Evolutionary conservation across 2,329 filamentous ascomycete species (phyloP).

Genomic region (Fusarium musae): DNA sequence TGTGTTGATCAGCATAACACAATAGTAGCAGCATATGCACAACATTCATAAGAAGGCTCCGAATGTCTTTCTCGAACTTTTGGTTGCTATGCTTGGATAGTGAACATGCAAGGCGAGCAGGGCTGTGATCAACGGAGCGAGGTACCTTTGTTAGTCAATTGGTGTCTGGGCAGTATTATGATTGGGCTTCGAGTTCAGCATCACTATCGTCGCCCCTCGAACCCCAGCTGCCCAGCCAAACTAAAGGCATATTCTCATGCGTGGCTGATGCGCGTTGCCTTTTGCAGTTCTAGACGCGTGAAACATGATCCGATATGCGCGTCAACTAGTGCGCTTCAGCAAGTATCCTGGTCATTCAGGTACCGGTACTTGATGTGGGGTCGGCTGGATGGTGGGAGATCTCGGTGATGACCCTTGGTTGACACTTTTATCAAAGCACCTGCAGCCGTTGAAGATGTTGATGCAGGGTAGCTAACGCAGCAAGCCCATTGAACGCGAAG

Average conservation of each 20-base stretch:
- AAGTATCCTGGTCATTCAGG: slow-evolving; percentile 40
- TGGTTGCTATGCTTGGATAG: slow-evolving; percentile 13
- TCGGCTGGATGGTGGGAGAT: slow-evolving; percentile 36
- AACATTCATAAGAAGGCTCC: slow-evolving; percentile 32
- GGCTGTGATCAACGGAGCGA: slow-evolving; percentile 23
- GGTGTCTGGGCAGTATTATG: slow-evolving; percentile 39
- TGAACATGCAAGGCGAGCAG: slow-evolving; percentile 31
- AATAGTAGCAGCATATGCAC: slow-evolving; percentile 33
- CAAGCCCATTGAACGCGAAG: neutral
- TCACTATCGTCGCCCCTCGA: slow-evolving; percentile 28
- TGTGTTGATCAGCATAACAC: slow-evolving; percentile 22
- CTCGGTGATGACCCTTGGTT: slow-evolving; percentile 30
- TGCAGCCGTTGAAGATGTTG: slow-evolving; percentile 22
- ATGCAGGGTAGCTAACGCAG: slow-evolving; percentile 26
- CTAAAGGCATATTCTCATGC: slow-evolving; percentile 35
- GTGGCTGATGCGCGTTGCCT: slow-evolving; percentile 45
- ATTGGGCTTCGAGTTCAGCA: slow-evolving; percentile 36
- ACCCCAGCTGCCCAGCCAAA: slow-evolving; percentile 11
- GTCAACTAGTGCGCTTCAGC: slow-evolving; percentile 46
- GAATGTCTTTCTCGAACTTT: neutral
- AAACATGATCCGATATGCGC: slow-evolving; percentile 48
- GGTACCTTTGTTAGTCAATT: slow-evolving; percentile 42
- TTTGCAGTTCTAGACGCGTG: slow-evolving; percentile 46
- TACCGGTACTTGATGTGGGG: slow-evolving; percentile 44
- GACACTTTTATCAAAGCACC: slow-evolving; percentile 37